Evolutionary conservation across 257 asterid species (phyloP), one percentile per base, ranked within the genome.

Genomic region (Nicotiana tabacum): DNA sequence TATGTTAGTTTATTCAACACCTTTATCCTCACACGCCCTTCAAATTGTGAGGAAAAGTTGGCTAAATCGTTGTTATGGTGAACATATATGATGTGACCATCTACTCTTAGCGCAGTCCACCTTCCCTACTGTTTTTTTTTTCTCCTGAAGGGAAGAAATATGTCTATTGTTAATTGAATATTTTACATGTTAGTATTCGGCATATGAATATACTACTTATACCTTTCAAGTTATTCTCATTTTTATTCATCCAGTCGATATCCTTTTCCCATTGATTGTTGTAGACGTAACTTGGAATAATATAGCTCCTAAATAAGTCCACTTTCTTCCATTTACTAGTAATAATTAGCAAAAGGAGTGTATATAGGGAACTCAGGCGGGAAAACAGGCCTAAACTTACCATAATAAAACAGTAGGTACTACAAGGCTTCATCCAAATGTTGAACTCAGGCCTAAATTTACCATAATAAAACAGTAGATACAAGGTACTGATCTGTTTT

Each of bases 111-210:
- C 53, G 32, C 66, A 65, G 2, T 77, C 77, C 83, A 24, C n/a
- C 77, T 65, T 84, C 84, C 92, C 92, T 87, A 69, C 85, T 57
- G 77, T 87, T 89, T 90, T 37, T 0, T 39, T 58, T 81, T 89
- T 84, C 82, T 82, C 2, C 15, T 21, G 33, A 65, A 82, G 94
- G 94, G 91, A 84, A 85, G 85, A 89, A 11, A 85, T 77, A 51
- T 66, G 32, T 33, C 32, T 61, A 61, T 2, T 61, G 16, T 61
- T 61, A 61, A n/a, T 60, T n/a, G 30, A 60, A 60, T 0, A 0
- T 6, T 8, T n/a, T 60, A 21, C 13, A 60, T 60, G 5, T 18
- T 60, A 8, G 66, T 11, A 18, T 60, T 7, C 4, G 12, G 66
- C 32, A 61, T 61, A 30, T 61, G 32, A 61, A 61, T 61, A 1